Evolutionary conservation across 257 asterid species (phyloP).

Genomic region (Lithospermum erythrorhizon): DNA sequence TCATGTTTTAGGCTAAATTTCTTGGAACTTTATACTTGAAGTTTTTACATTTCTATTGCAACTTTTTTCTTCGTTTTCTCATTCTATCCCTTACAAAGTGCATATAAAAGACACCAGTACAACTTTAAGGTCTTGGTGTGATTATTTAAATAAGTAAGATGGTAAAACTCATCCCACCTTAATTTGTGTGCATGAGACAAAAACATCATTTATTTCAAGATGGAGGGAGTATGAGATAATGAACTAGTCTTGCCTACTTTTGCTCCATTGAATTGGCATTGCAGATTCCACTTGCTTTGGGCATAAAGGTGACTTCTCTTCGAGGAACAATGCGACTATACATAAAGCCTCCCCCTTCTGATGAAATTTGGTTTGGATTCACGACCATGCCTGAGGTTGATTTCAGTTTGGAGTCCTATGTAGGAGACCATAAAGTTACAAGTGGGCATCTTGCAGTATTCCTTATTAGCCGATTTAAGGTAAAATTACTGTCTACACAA

Average conservation of each 20-base stretch:
- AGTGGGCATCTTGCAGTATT: conserved; percentile 61
- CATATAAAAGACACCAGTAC: too few species aligned
- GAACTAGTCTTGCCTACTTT: neutral
- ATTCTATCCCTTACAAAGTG: too few species aligned
- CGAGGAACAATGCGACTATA: conserved; percentile 66
- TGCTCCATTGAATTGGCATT: conserved; percentile 18
- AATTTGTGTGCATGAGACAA: too few species aligned
- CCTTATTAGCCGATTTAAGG: conserved; percentile 78
- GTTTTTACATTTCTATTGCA: too few species aligned
- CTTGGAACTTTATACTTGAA: too few species aligned
- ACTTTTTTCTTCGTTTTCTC: too few species aligned
- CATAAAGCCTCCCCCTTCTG: conserved; percentile 96
- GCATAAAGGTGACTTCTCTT: conserved; percentile 64
- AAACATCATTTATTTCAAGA: too few species aligned
- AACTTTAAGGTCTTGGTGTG: too few species aligned
- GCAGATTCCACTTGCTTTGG: conserved; percentile 82
- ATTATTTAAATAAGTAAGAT: too few species aligned
- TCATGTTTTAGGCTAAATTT: too few species aligned
- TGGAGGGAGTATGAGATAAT: too few species aligned
- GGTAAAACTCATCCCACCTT: too few species aligned
- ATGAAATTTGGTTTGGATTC: conserved; percentile 88
- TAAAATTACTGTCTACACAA: conserved; percentile 13
- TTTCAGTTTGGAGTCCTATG: conserved; percentile 63
- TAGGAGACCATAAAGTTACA: conserved; percentile 82
- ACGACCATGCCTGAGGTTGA: conserved; percentile 84